phyloP scores from a whole-genome alignment of 1,284 basidiomycete species.

The Pascua guehoae region DNA sequence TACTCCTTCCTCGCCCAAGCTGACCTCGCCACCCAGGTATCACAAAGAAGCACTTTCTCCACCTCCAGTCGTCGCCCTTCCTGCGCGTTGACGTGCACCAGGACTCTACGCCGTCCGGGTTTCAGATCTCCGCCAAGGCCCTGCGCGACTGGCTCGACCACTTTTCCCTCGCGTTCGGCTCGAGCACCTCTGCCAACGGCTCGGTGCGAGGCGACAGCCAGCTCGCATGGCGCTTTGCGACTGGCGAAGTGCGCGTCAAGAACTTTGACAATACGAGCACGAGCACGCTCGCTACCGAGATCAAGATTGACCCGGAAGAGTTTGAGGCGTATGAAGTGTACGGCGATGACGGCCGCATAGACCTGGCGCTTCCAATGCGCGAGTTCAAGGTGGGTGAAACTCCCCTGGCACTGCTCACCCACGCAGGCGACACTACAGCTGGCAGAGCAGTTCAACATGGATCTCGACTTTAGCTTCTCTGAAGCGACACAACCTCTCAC shows the following conservation, averaged over 20 bases:
- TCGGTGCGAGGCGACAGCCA: conserved; percentile 30
- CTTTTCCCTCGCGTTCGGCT: conserved; percentile 33
- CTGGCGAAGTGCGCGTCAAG: conserved; percentile 39
- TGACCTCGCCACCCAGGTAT: conserved; percentile 22
- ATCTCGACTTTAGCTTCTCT: conserved; percentile 42
- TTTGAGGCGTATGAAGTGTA: conserved; percentile 42
- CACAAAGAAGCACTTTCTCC: conserved; percentile 45
- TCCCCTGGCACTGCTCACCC: not conserved
- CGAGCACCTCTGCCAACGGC: conserved; percentile 7
- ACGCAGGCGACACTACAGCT: conserved; percentile 41
- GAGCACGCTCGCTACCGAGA: conserved; percentile 35
- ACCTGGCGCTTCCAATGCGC: conserved; percentile 46
- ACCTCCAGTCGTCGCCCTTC: conserved; percentile 41
- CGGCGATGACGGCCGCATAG: conserved; percentile 24
- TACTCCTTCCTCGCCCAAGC: conserved; percentile 5
- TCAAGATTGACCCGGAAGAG: conserved; percentile 40
- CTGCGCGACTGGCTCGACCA: conserved; percentile 48
- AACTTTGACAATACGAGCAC: conserved; percentile 31
- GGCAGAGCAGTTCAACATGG: conserved; percentile 42
- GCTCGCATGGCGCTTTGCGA: conserved; percentile 45
- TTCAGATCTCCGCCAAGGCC: conserved; percentile 37
- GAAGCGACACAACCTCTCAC: conserved; percentile 44
- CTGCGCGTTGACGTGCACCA: conserved; percentile 43
- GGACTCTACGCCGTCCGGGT: conserved; percentile 38
- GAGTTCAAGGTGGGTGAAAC: conserved; percentile 45